phyloP scores from a whole-genome alignment of 345 rosid species.

The Cardiospermum halicacabum region DNA sequence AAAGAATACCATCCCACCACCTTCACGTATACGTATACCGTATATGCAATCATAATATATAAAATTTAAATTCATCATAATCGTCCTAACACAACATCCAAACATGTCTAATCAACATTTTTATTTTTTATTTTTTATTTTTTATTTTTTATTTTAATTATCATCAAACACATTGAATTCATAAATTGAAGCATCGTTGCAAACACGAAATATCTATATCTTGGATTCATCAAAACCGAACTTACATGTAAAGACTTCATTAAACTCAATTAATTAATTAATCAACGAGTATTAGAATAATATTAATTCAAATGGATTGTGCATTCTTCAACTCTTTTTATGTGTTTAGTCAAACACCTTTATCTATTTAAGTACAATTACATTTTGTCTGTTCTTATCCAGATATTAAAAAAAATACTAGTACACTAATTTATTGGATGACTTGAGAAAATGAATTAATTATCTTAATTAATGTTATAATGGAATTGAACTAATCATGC shows the following conservation, averaged over 20 bases:
- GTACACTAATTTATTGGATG: too few relatives aligned
- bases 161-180: not conserved
- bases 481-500: not conserved
- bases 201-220: constrained; percentile 12
- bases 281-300: not conserved
- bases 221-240: constrained; percentile 4
- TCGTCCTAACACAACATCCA: too few relatives aligned
- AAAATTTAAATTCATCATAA: too few relatives aligned
- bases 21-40: too few relatives aligned
- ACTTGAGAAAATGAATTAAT: not conserved
- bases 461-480: not conserved
- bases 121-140: too few relatives aligned
- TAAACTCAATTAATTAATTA: not conserved
- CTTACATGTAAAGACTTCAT: not conserved
- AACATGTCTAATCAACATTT: too few relatives aligned
- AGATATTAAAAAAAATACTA: not conserved
- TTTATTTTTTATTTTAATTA: too few relatives aligned
- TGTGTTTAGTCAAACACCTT: not conserved
- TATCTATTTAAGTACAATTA: not conserved
- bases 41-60: too few relatives aligned
- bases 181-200: constrained; percentile 15
- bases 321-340: not conserved
- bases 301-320: not conserved
- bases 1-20: too few relatives aligned
- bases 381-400: not conserved